Evolutionary conservation across 345 rosid species (phyloP), one percentile per base, ranked within the genome.

Genomic region (Eucalyptus pauciflora): DNA sequence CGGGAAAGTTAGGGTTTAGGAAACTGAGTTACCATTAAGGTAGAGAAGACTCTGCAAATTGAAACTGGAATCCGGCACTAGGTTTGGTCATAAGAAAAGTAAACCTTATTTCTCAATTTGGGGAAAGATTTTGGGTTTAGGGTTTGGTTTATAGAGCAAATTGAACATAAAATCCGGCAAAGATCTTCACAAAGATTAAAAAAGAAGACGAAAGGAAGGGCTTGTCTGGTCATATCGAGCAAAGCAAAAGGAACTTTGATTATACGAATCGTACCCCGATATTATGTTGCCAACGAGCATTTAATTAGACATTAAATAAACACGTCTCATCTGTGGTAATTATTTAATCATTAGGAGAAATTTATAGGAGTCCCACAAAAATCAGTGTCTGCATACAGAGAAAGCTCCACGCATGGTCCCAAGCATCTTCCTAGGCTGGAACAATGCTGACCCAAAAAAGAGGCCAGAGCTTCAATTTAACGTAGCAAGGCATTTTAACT

Each of bases 401-500:
- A 16, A 69, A 33, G 43, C 79, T 67, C 79, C 43, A 67, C 3
- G 79, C 22, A 16, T 31, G 43, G 79, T 64, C 76, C 76, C 79
- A 4, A 67, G 79, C 79, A 67, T 67, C 79, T 67, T 67, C 12
- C 79, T 8, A 67, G 79, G 43, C 43, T 67, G 79, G 79, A 67
- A 67, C 43, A 33, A 67, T 31, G 8, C 41, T 31, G 79, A 67
- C 43, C 41, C 9, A 31, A 67, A 67, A 67, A 67, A 8, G 79
- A 7, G 41, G 43, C 43, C 79, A n/a, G n/a, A 41, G 88, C 88
- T 87, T 87, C 81, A 87, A 1, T 41, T 46, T 87, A 43, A 87
- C 88, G 79, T 13, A 9, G 1, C 11, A 17, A 69, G 11, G n/a
- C 50, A 43, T 81, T 89, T 92, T 49, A 95, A 95, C 94, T 93